A percentile compares a stretch with the other conserved stretches of the same genome.
These are phyloP conservation scores for Trametes cingulata DNA, from an alignment of 768 basidiomycete species.

Conservation along the genomic window DNA sequence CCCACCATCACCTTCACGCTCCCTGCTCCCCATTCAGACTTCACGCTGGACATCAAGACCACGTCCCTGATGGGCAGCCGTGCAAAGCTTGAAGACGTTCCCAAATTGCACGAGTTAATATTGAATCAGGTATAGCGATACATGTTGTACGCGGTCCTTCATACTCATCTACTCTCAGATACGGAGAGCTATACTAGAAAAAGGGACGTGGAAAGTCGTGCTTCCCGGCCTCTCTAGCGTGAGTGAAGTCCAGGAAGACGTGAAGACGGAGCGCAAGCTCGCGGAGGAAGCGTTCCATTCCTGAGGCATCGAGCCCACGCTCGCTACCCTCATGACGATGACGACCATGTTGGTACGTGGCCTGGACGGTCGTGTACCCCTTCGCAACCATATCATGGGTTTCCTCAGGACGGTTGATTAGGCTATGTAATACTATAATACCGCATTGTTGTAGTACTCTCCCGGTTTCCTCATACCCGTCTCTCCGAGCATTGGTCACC, in stretches of 20 bases:
- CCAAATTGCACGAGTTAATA: constrained; percentile 95
- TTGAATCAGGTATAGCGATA: constrained; percentile 68
- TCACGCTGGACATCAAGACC: constrained; percentile 82
- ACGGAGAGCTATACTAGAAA: constrained; percentile 32
- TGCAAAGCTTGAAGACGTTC: constrained; percentile 96
- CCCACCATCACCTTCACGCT: constrained; percentile 72
- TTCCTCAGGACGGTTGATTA: not conserved
- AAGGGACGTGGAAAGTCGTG: constrained; percentile 65
- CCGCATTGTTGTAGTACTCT: constrained; percentile 4
- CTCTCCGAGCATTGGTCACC: no score
- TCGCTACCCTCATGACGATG: not conserved
- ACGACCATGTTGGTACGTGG: not conserved
- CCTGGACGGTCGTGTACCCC: not conserved
- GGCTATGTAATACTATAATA: constrained; percentile 3
- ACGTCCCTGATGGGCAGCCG: constrained; percentile 93
- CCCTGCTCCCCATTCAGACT: constrained; percentile 61
- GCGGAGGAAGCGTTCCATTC: not conserved
- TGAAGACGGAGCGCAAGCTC: constrained; percentile 28
- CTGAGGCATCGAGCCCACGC: no score
- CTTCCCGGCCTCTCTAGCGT: constrained; percentile 61
- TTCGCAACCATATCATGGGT: not conserved
- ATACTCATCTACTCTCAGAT: constrained; percentile 22
- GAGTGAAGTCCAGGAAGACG: constrained; percentile 34
- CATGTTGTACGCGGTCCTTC: constrained; percentile 35
- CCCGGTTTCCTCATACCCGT: not conserved